Evolutionary conservation across 2,329 filamentous ascomycete species (phyloP).

Genomic region (Ophiobolus disseminans): DNA sequence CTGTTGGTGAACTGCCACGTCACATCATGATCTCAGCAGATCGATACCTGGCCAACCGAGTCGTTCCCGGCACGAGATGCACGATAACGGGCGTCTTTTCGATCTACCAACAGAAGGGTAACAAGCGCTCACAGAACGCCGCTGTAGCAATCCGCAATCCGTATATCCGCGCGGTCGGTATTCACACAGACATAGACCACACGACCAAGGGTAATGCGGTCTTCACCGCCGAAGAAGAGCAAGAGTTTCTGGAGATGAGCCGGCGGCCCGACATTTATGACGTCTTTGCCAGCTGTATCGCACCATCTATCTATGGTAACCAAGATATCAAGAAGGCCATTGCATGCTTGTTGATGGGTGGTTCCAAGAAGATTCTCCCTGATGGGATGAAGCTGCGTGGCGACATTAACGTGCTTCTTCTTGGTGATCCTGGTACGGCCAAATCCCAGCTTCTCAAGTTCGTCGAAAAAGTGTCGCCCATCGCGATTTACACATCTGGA

Average conservation of each 20-base stretch:
- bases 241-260: constrained; percentile 93
- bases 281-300: constrained; percentile 88
- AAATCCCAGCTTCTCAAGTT: constrained; percentile 98
- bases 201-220: constrained; percentile 82
- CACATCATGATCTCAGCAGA: constrained; percentile 98
- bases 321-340: constrained; percentile 97
- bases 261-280: constrained; percentile 91
- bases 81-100: constrained; percentile 97
- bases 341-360: constrained; percentile 88
- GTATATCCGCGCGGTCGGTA: constrained; percentile 90
- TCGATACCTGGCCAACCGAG: constrained; percentile 90
- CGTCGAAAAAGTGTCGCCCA: constrained; percentile 93
- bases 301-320: constrained; percentile 97
- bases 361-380: constrained; percentile 95
- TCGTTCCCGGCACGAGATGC: constrained; percentile 93
- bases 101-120: constrained; percentile 92
- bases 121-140: constrained; percentile 75
- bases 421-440: constrained; percentile 96
- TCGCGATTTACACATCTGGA: constrained; percentile 97
- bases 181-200: constrained; percentile 88
- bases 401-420: constrained; percentile 95
- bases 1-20: constrained; percentile 91
- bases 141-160: constrained; percentile 96
- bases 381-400: constrained; percentile 98
- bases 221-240: constrained; percentile 95